Base-by-base conservation (phyloP, 1,284 basidiomycete species). In the Trichosporon coremiiforme region DNA sequence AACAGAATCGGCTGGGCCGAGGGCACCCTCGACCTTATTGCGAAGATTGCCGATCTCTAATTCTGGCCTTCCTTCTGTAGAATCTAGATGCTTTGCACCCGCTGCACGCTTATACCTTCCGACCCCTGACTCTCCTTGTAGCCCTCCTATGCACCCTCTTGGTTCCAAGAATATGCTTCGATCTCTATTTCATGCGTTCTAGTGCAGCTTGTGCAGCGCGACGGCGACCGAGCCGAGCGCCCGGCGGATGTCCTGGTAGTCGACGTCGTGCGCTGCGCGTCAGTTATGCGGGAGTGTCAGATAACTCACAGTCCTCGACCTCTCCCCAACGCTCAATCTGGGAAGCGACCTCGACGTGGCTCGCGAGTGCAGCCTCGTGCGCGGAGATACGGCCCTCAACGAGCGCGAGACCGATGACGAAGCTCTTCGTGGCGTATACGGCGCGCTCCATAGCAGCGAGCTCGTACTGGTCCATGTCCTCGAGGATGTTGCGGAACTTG, bases 241-340 rank as follows among this genome's bases (percentile, higher is more conserved):
- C 74, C 92, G 86, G 73, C 97, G 87, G 70, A 98, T 87, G 81
- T 98, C 96, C 73, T 97, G 92, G 82, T 93, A 92, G 83, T 99
- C 96, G 60, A 99, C 96, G 82, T 98, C 95, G 79, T 97, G 95
- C 22, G 70, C 68, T 31, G 94, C 94, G 15, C 95, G 80, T 31
- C 66, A 77, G 67, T 20, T 31, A 2, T 20, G 63, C 3, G 7
- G 2, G 0, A 38, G 36, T 4, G 45, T 13, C 25, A 22, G 9
- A 13, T 3, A 22, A 87, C 94, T 86, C 78, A 97, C 95, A 93
- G 83, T 99, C 97, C 85, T 99, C 97, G 0, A 99, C 97, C 84
- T 97, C 94, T 29, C 97, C 97, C 97, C 97, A 99, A 66, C 89
- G 87, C 82, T 96, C 89, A 73, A 98, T 98, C 84, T 99, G 97